Base-by-base conservation (phyloP, 2,329 filamentous ascomycete genomes). In the Chrysoporthe austroafricana region DNA sequence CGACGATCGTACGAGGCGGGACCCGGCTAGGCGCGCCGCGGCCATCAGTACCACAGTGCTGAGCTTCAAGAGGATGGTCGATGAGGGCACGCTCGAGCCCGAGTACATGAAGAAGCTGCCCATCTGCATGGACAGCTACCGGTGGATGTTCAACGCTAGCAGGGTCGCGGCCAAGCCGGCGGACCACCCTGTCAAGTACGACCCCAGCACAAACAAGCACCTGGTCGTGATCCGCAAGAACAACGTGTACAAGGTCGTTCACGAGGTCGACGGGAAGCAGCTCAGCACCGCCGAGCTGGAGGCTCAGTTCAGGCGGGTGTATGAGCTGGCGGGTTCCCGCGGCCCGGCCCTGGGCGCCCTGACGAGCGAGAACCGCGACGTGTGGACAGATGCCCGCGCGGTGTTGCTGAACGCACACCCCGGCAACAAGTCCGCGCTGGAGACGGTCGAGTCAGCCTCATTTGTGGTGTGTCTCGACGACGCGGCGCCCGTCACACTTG, bases 61-160 rank as follows among this genome's bases (percentile, higher is more conserved):
- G 50, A 93, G 96, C 77, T 99, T 99, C 86, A 97, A 97, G 87
- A 91, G 90, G 80, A 89, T 94, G 82, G 95, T 98, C 26, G 95
- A 97, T 77, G 79, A 80, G 56, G 90, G 90, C 72, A 90, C 88
- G 8, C 85, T 99, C 63, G 96, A 99, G 84, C 96, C 96, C 34
- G 96, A 99, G 81, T 98, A 97, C 83, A 97, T 99, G 94, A 96
- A 96, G 85, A 94, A 94, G 82, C 86, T 96, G 69, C 96, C 96
- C 69, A 95, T 98, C 77, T 96, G 94, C 80, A 99, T 99, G 96
- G 94, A 94, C 84, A 96, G 93, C 77, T 98, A 97, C 84, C 85
- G 97, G 83, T 98, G 90, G 88, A 99, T 99, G 96, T 99, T 99
- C 87, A 98, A 99, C 81, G 89, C 88, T 80, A 92, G 88, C 79